A percentile compares a stretch with the other conserved stretches of the same genome.
These are phyloP conservation scores for Triticum urartu DNA, from an alignment of 176 grass and related monocot species.

Conservation along the genomic window DNA sequence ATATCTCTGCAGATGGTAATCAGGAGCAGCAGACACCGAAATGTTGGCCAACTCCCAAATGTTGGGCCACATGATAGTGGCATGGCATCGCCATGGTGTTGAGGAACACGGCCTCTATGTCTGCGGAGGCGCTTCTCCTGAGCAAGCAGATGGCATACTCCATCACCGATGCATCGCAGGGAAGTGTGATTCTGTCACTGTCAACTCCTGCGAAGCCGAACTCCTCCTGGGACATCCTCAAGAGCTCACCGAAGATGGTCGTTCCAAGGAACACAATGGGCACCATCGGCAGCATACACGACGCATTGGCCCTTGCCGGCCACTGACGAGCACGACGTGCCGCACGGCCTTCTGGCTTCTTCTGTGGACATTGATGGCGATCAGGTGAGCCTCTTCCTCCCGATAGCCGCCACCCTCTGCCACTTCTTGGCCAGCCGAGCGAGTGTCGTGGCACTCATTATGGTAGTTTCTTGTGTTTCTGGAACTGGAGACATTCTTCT, in stretches of 20 bases:
- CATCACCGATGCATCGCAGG: no score
- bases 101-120: constrained; percentile 47
- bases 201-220: constrained; percentile 39
- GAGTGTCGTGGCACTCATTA: constrained; percentile 11
- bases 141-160: constrained; percentile 46
- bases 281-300: constrained; percentile 39
- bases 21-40: no score
- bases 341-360: background rate
- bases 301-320: constrained; percentile 23
- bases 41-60: no score
- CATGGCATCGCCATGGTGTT: constrained; percentile 30
- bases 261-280: constrained; percentile 39
- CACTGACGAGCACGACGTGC: no score
- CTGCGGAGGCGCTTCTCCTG: constrained; percentile 29
- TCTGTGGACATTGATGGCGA: background rate
- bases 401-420: constrained; percentile 33
- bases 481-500: background rate
- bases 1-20: no score
- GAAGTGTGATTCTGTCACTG: no score
- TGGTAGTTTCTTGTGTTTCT: background rate
- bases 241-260: constrained; percentile 34
- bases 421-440: constrained; percentile 16
- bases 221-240: constrained; percentile 53
- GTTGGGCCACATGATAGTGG: background rate
- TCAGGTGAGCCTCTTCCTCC: constrained; percentile 43